Percentiles rank a stretch among this genome's conserved stretches.
phyloP scores from a whole-genome alignment of 352 stramenopile species.

The Phytopythium oedochilum region DNA sequence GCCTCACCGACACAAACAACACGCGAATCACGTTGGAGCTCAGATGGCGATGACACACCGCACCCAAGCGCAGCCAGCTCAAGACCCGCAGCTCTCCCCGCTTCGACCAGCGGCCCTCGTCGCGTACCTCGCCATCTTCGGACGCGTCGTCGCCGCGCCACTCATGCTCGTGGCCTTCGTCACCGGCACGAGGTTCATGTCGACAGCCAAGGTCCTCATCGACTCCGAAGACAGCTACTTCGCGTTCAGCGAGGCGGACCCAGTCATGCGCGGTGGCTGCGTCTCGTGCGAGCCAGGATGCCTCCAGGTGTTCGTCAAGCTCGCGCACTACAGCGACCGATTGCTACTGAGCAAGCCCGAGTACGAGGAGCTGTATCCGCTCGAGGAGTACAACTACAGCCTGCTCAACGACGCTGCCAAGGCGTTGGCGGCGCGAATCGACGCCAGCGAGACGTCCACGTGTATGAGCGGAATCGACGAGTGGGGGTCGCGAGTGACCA shows the following conservation, averaged over 20 bases:
- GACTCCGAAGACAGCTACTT: conserved; percentile 29
- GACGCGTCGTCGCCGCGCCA: conserved; percentile 17
- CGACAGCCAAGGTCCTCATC: conserved; percentile 21
- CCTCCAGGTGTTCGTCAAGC: conserved; percentile 12
- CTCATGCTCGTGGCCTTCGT: conserved; percentile 14
- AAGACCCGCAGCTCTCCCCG: neutral
- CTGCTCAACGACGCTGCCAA: conserved; percentile 8
- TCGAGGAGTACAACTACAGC: conserved; percentile 16
- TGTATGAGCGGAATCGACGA: conserved; percentile 20
- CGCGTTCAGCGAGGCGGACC: conserved; percentile 21
- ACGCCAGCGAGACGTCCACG: conserved; percentile 14
- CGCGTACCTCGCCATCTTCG: conserved; percentile 10
- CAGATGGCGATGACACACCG: too few species aligned
- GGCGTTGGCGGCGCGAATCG: conserved; percentile 9
- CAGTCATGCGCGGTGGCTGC: conserved; percentile 19
- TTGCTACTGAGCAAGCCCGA: conserved; percentile 20
- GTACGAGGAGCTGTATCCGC: conserved; percentile 19
- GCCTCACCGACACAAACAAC: too few species aligned
- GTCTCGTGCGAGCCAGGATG: conserved; percentile 11
- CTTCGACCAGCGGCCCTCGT: neutral
- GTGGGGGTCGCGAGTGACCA: conserved; percentile 17
- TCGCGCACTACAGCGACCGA: conserved; percentile 11
- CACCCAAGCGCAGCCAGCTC: neutral
- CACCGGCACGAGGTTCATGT: conserved; percentile 13
- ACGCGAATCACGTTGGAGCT: too few species aligned